Evolutionary conservation across 2,329 filamentous ascomycete genomes (phyloP).

Genomic region (Fusarium chlamydosporum): DNA sequence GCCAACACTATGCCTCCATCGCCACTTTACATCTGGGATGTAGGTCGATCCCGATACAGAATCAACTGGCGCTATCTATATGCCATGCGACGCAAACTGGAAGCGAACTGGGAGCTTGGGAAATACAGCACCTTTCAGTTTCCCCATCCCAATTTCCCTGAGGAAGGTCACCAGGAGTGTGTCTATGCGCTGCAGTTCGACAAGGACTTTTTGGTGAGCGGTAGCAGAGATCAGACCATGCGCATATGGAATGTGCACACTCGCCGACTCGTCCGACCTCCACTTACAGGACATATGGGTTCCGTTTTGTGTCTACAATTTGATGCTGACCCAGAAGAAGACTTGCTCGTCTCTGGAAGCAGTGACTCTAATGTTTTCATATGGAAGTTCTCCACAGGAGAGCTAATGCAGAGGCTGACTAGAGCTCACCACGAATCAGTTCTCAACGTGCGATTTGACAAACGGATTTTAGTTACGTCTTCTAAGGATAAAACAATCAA

Average conservation of each 20-base stretch:
- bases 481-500: constrained; percentile 98
- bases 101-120: constrained; percentile 91
- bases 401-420: constrained; percentile 81
- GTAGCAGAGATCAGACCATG: constrained; percentile 89
- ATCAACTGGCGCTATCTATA: constrained; percentile 96
- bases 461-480: constrained; percentile 92
- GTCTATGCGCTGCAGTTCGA: constrained; percentile 96
- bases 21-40: constrained; percentile 67
- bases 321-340: constrained; percentile 87
- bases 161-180: constrained; percentile 91
- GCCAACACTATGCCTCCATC: constrained; percentile 58
- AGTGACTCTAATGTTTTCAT: constrained; percentile 92
- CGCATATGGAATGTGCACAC: constrained; percentile 92
- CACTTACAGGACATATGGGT: constrained; percentile 81
- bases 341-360: constrained; percentile 94
- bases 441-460: constrained; percentile 92
- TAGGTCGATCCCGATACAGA: constrained; percentile 65
- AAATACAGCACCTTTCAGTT: constrained; percentile 89
- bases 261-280: constrained; percentile 79
- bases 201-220: constrained; percentile 88
- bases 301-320: constrained; percentile 97
- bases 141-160: constrained; percentile 82
- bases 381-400: constrained; percentile 93
- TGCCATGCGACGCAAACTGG: constrained; percentile 84
- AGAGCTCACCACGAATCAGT: constrained; percentile 91